Percentiles rank a stretch among this genome's conserved stretches.
Evolutionary conservation across 768 basidiomycete genomes (phyloP).

Genomic region (Leccinum aurantiacum): DNA sequence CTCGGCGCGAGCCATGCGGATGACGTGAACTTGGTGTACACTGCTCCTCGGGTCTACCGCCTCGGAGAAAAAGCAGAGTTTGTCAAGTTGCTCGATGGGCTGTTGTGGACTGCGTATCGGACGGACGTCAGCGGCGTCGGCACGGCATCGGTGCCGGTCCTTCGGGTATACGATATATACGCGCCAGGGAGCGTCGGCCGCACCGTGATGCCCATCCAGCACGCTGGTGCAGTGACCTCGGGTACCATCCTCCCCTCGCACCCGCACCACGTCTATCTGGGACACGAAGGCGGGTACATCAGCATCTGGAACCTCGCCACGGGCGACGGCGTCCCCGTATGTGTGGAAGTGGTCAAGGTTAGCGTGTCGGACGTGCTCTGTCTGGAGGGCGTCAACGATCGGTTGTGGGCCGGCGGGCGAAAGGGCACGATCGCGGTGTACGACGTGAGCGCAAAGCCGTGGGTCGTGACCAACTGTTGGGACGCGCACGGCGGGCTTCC

Average conservation of each 20-base stretch:
- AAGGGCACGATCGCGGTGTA: slow-evolving; percentile 82
- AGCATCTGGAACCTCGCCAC: slow-evolving; percentile 72
- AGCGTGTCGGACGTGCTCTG: slow-evolving; percentile 78
- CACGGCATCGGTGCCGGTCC: slow-evolving; percentile 57
- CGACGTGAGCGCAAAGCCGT: slow-evolving; percentile 71
- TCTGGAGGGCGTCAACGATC: slow-evolving; percentile 79
- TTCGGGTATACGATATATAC: slow-evolving; percentile 80
- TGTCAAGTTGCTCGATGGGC: slow-evolving; percentile 66
- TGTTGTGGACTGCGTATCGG: slow-evolving; percentile 80
- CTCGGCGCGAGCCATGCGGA: slow-evolving; percentile 28
- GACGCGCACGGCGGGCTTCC: slow-evolving; percentile 71
- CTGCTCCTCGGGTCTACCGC: slow-evolving; percentile 58
- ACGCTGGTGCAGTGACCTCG: slow-evolving; percentile 79
- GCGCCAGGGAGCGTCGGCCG: slow-evolving; percentile 54
- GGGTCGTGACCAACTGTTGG: slow-evolving; percentile 89
- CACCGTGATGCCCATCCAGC: slow-evolving; percentile 60
- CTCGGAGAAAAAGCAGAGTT: slow-evolving; percentile 84
- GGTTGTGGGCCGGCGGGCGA: slow-evolving; percentile 85
- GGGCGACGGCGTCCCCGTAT: slow-evolving; percentile 58
- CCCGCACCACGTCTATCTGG: slow-evolving; percentile 71
- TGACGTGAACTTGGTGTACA: slow-evolving; percentile 46
- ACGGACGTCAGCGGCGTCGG: slow-evolving; percentile 46
- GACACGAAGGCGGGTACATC: slow-evolving; percentile 89
- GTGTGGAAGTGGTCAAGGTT: slow-evolving; percentile 77
- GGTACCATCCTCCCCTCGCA: slow-evolving; percentile 73